Base-by-base conservation (phyloP, 768 basidiomycete species). In the Lanmaoa pseudosensibilis region DNA sequence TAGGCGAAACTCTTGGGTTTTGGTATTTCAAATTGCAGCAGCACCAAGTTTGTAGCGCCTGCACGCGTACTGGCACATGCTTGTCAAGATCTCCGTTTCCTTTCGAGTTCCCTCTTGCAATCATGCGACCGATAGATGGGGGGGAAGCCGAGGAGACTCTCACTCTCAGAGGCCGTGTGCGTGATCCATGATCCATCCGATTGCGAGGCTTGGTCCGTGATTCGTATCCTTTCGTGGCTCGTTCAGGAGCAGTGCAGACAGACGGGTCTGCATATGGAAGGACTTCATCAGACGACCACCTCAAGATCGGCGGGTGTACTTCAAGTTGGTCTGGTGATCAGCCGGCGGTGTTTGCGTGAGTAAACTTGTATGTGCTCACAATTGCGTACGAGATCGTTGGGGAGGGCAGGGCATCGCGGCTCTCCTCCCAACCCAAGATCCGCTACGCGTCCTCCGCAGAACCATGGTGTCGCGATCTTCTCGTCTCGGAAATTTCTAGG, bases 11-110 rank as follows among this genome's bases (percentile, higher is more conserved):
- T 65, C 56, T 65, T 55, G 51, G n/a, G 37, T 64, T 64, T 45
- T 7, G 30, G 12, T 38, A 64, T 64, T 64, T 64, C 59, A 64
- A 64, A 64, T 65, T 37, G 33, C 6, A 30, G 27, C 27, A 30
- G 6, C 25, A 19, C 32, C 9, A 32, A 12, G 19, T 46, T 12
- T 12, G 39, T 47, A 30, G 32, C 25, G 10, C 45, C 52, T 30
- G 25, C 27, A 33, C 37, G 16, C 25, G 10, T n/a, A 13, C 7
- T 18, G 23, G 19, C 32, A 7, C 23, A 11, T 12, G 32, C 16
- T 27, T 23, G 52, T n/a, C 37, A n/a, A 34, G 36, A 39, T 40
- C 38, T 12, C 21, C 10, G 12, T 10, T 32, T 30, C 34, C 23
- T 27, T n/a, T n/a, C n/a, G 30, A 8, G 13, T 21, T 32, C 13